phyloP scores from a whole-genome alignment of 2,329 filamentous ascomycete species.

The Apiospora kogelbergensis region DNA sequence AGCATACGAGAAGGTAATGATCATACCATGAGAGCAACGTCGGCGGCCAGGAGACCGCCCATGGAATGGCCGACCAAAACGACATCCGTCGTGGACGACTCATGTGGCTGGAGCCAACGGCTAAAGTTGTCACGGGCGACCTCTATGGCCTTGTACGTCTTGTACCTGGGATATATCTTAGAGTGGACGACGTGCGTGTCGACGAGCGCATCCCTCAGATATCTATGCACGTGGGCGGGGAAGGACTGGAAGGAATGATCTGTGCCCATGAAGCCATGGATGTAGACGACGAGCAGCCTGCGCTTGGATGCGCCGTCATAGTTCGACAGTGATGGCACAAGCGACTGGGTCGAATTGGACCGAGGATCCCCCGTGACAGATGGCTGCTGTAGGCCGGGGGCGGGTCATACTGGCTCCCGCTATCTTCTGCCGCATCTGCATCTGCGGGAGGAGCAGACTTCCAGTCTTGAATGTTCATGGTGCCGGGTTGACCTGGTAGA shows the following conservation, averaged over 20 bases:
- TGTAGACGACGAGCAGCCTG: conserved; percentile 74
- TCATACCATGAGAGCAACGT: conserved; percentile 67
- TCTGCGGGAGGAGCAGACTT: neutral
- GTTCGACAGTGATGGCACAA: conserved; percentile 28
- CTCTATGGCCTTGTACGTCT: conserved; percentile 69
- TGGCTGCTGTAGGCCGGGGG: conserved; percentile 8
- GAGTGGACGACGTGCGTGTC: conserved; percentile 81
- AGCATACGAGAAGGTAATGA: conserved; percentile 15
- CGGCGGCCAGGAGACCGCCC: conserved; percentile 80
- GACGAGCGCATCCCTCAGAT: conserved; percentile 64
- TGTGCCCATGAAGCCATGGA: conserved; percentile 89
- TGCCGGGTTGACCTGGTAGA: neutral
- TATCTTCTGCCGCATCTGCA: neutral
- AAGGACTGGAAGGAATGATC: conserved; percentile 87
- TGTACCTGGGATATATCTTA: conserved; percentile 81
- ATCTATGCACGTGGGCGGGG: conserved; percentile 80
- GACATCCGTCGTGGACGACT: conserved; percentile 72
- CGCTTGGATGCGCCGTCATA: conserved; percentile 39
- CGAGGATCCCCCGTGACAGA: conserved; percentile 40
- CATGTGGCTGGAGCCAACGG: conserved; percentile 76
- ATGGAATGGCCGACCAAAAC: conserved; percentile 87
- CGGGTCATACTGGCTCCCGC: neutral
- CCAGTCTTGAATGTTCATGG: neutral
- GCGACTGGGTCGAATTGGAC: conserved; percentile 46
- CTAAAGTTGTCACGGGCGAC: conserved; percentile 83